These are phyloP conservation scores for Aspergillus campestris DNA, from an alignment of 495 filamentous ascomycete genomes.

Conservation along the genomic window DNA sequence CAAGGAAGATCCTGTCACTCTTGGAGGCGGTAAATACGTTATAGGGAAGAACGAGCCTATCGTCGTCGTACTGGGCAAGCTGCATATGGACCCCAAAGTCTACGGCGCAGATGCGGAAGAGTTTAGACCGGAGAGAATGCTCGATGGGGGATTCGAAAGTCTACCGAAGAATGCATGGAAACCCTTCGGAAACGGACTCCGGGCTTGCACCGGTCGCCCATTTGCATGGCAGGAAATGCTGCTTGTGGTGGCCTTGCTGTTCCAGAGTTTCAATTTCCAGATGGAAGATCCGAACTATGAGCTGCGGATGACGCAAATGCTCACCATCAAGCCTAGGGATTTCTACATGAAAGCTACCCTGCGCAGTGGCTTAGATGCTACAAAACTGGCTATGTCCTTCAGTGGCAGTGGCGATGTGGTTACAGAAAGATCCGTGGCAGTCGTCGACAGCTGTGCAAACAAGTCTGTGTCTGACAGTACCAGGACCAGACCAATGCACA, in stretches of 20 bases:
- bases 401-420: constrained; percentile 12
- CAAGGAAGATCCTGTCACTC: constrained; percentile 43
- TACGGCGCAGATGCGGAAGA: constrained; percentile 52
- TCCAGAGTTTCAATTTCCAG: constrained; percentile 56
- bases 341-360: constrained; percentile 61
- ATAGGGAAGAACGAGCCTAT: constrained; percentile 48
- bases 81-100: constrained; percentile 60
- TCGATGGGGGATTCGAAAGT: constrained; percentile 51
- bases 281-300: constrained; percentile 47
- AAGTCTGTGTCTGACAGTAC: too few relatives aligned
- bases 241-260: constrained; percentile 44
- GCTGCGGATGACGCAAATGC: constrained; percentile 55
- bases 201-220: constrained; percentile 59
- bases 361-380: constrained; percentile 49
- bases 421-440: constrained; percentile 6
- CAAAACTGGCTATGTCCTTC: constrained; percentile 46
- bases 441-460: too few relatives aligned
- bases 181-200: constrained; percentile 52
- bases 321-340: constrained; percentile 69
- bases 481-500: constrained; percentile 42
- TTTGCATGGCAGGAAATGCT: constrained; percentile 59
- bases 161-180: constrained; percentile 55
- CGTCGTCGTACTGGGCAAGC: constrained; percentile 45
- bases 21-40: constrained; percentile 53
- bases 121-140: constrained; percentile 62